phyloP scores from a whole-genome alignment of 2,329 filamentous ascomycete genomes.

The Talaromyces amestolkiae region DNA sequence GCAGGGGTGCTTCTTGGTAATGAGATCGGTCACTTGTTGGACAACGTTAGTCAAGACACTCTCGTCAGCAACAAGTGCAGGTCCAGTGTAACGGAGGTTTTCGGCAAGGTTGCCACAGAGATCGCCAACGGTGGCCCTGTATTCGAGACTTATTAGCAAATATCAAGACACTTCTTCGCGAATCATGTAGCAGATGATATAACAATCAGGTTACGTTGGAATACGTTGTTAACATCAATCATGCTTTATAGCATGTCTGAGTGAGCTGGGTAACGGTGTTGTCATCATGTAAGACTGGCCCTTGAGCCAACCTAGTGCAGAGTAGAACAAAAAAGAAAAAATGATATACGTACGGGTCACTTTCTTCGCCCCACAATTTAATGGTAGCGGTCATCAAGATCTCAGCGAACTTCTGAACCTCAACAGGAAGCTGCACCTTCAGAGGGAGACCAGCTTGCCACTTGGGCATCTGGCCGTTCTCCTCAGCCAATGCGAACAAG shows the following conservation, averaged over 20 bases:
- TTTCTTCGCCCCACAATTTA: conserved; percentile 82
- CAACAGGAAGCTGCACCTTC: conserved; percentile 71
- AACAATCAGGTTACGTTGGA: conserved; percentile 46
- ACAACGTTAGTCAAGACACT: conserved; percentile 73
- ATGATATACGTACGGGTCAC: conserved; percentile 76
- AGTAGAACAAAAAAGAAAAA: conserved; percentile 9
- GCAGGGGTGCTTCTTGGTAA: conserved; percentile 87
- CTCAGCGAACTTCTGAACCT: conserved; percentile 80
- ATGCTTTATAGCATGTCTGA: conserved; percentile 77
- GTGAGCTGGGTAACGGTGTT: conserved; percentile 98
- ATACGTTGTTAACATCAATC: conserved; percentile 82
- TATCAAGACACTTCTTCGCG: background rate
- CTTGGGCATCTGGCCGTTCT: conserved; percentile 70
- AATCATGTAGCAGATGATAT: conserved; percentile 12
- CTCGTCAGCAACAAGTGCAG: conserved; percentile 73
- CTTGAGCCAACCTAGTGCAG: background rate
- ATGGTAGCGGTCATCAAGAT: conserved; percentile 82
- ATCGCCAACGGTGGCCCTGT: conserved; percentile 82
- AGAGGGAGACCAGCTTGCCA: conserved; percentile 87
- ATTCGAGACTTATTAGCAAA: conserved; percentile 17
- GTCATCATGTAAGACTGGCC: conserved; percentile 68
- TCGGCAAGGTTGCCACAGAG: conserved; percentile 92
- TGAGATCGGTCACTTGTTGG: conserved; percentile 71
- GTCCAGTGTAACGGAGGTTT: conserved; percentile 86
- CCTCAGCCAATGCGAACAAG: conserved; percentile 83